Base-by-base conservation (phyloP, 2,329 filamentous ascomycete species). In the Claviceps capensis region DNA sequence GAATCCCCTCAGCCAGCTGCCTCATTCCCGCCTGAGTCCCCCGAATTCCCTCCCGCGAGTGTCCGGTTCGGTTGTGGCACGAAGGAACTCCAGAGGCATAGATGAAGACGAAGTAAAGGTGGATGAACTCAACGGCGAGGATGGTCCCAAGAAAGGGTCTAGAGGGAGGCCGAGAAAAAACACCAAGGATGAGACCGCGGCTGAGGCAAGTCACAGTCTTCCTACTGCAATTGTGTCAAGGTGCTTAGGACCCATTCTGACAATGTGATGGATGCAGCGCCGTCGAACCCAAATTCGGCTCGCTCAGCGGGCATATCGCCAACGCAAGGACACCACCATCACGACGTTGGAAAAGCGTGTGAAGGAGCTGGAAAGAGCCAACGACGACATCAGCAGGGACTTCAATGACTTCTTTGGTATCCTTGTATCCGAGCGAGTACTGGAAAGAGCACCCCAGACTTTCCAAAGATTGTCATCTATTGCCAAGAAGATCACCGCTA, bases 211-310 rank as follows among this genome's bases (percentile, higher is more conserved):
- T 81, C 51, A 43, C 14, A 17, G 30, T 34, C 30, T 34, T 34
- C 30, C 30, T 19, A 22, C 34, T 26, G 17, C 14, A 22, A 34
- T 3, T 30, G 22, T 11, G 38, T 41, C 17, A 37, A 23, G 30
- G 30, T 9, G 30, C 9, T 34, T 34, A 11, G 9, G 30, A 34
- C 4, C 30, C 3, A 40, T 42, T 45, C 34, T 45, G 22, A 47
- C 38, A 34, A 7, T 8, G 38, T 54, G 47, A 42, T 30, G 42
- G 47, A 44, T 30, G 42, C 42, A 86, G 85, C 83, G 88, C 55
- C 84, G 89, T 50, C 79, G 89, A 51, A 91, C 87, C 5, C 89
- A 95, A 64, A 93, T 95, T 56, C 82, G 89, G 23, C 77, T 91
- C 51, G 89, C 89, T 2, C 89, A 95, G 65, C 75, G 88, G 57